phyloP scores from a whole-genome alignment of 1,284 basidiomycete genomes.

The Cystobasidiaceae sp. region DNA sequence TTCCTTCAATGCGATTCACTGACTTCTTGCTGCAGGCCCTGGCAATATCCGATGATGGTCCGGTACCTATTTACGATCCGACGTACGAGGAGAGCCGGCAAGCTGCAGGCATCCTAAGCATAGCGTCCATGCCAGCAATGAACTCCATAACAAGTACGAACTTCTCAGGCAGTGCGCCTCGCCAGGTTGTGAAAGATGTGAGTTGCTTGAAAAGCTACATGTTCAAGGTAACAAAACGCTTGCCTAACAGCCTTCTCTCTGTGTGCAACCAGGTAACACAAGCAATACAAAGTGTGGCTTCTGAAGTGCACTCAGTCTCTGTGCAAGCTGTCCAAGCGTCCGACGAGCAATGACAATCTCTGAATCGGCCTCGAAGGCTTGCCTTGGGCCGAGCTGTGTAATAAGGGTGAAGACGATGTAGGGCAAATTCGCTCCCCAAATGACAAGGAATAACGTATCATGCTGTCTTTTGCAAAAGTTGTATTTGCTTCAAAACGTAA shows the following conservation, averaged over 20 bases:
- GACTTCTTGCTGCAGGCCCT: not conserved
- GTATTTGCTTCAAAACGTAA: too few species aligned
- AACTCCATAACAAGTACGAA: conserved; percentile 74
- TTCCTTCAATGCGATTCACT: too few species aligned
- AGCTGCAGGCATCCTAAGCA: conserved; percentile 60
- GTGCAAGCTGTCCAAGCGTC: conserved; percentile 60
- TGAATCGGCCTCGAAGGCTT: too few species aligned
- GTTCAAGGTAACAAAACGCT: not conserved
- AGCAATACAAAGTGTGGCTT: conserved; percentile 65
- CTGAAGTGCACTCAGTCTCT: conserved; percentile 66
- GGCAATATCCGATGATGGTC: not conserved
- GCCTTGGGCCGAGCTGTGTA: too few species aligned
- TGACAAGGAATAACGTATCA: too few species aligned
- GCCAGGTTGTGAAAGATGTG: conserved; percentile 56
- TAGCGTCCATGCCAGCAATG: conserved; percentile 85
- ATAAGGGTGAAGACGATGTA: too few species aligned
- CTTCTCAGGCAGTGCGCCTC: conserved; percentile 64
- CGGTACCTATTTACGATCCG: conserved; percentile 59
- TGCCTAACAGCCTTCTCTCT: not conserved
- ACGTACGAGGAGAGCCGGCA: conserved; percentile 59
- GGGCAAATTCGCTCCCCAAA: too few species aligned
- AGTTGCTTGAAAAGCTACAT: conserved; percentile 39
- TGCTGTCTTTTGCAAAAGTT: too few species aligned
- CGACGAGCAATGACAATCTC: too few species aligned
- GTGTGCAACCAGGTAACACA: not conserved